Evolutionary conservation across 1,139 yeast species (phyloP).

Genomic region (Suhomyces chickasaworum): DNA sequence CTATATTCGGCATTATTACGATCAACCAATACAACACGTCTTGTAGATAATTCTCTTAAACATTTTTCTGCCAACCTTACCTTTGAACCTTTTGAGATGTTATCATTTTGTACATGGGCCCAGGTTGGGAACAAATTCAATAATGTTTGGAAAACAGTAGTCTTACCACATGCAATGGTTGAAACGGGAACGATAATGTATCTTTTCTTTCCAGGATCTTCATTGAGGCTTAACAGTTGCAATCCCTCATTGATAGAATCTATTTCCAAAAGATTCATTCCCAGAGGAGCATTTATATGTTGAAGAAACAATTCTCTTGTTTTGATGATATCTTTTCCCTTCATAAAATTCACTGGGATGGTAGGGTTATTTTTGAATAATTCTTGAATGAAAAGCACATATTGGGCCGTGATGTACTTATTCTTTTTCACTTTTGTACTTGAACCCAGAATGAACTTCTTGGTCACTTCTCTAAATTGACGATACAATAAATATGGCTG

Average conservation of each 20-base stretch:
- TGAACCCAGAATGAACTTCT: constrained; percentile 52
- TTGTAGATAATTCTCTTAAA: constrained; percentile 28
- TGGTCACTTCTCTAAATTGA: constrained; percentile 87
- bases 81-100: constrained; percentile 54
- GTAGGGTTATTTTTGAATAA: constrained; percentile 50
- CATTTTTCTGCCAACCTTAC: constrained; percentile 55
- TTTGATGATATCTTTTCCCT: constrained; percentile 74
- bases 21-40: constrained; percentile 68
- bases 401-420: constrained; percentile 61
- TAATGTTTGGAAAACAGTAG: constrained; percentile 73
- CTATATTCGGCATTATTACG: constrained; percentile 75
- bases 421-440: constrained; percentile 49
- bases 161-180: constrained; percentile 94
- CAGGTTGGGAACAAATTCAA: constrained; percentile 58
- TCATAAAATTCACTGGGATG: constrained; percentile 46
- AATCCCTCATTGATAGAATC: constrained; percentile 17
- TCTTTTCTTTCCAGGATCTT: constrained; percentile 25
- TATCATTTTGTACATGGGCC: constrained; percentile 86
- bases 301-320: constrained; percentile 63
- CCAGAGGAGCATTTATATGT: constrained; percentile 33
- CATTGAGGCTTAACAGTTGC: constrained; percentile 6
- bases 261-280: constrained; percentile 33
- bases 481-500: constrained; percentile 93
- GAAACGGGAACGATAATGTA: constrained; percentile 81
- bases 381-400: constrained; percentile 65